Evolutionary conservation across 192 early-diverging fungal species (phyloP), one percentile per base, ranked within the genome.

Genomic region (Dissophora ornata): DNA sequence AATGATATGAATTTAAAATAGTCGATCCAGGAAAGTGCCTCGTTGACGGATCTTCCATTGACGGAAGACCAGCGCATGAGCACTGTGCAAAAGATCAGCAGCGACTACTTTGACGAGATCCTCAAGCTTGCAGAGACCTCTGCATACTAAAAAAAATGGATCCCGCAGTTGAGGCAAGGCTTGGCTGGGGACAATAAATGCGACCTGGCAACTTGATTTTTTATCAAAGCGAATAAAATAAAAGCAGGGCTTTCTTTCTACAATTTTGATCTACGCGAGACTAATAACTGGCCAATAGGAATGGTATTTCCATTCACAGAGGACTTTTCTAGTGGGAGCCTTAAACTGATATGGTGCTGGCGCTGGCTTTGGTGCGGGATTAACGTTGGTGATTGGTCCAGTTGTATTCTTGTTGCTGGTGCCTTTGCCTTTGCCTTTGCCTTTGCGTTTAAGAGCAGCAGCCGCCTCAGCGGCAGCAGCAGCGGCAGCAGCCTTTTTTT

Each of bases 221-320:
- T n/a, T 25, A 2, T 4, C 5, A 46, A 38, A 29, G n/a, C 16
- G 4, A 62, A 50, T 22, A 48, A 46, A 63, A 63, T 30, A 41
- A 26, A 45, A 26, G n/a, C 2, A 53, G 28, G n/a, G 0, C 13
- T 40, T 11, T 16, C 13, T 0, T 33, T 7, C 18, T 16, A n/a
- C 11, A 3, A 12, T 9, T 29, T 51, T 28, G 40, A 19, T 7
- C 46, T 49, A 58, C 13, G 38, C 46, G 11, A 71, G 59, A 41
- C 19, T 52, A 30, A 77, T 57, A 18, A 67, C 65, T 15, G 73
- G 73, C 73, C 73, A 77, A 64, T 52, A 77, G 9, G 51, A 36
- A 57, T 77, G 73, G 33, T 77, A 67, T 28, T 67, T 67, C 73
- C 73, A 77, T 8, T 77, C 65, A 40, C 67, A 62, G n/a, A 30